Evolutionary conservation across 768 basidiomycete genomes (phyloP).

Genomic region (Pulveroboletus frians): DNA sequence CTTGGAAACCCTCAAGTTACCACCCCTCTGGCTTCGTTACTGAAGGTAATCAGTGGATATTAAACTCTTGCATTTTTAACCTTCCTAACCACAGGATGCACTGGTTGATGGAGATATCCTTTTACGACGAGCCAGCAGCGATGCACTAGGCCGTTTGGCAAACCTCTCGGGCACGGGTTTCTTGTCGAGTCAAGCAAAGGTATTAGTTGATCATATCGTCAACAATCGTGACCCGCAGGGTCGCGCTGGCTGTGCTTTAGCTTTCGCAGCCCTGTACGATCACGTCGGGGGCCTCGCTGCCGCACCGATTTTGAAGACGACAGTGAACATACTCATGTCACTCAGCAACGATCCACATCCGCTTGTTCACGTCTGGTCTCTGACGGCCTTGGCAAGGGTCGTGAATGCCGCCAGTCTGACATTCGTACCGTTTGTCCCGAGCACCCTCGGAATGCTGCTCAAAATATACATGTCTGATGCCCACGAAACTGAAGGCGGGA

Average conservation of each 20-base stretch:
- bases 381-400: slow-evolving; percentile 79
- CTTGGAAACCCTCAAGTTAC: slow-evolving; percentile 65
- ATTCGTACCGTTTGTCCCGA: slow-evolving; percentile 83
- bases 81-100: slow-evolving; percentile 48
- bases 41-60: slow-evolving; percentile 57
- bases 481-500: slow-evolving; percentile 91
- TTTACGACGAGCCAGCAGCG: slow-evolving; percentile 75
- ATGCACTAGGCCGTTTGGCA: slow-evolving; percentile 83
- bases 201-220: slow-evolving; percentile 88
- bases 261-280: slow-evolving; percentile 87
- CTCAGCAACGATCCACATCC: slow-evolving; percentile 95
- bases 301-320: slow-evolving; percentile 90
- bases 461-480: slow-evolving; percentile 86
- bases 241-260: slow-evolving; percentile 88
- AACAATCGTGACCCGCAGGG: slow-evolving; percentile 89
- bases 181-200: slow-evolving; percentile 82
- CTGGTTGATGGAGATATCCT: slow-evolving; percentile 76
- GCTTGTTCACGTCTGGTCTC: slow-evolving; percentile 90
- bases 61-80: slow-evolving; percentile 9
- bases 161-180: slow-evolving; percentile 79
- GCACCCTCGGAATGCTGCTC: slow-evolving; percentile 84
- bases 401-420: slow-evolving; percentile 89
- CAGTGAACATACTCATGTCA: slow-evolving; percentile 92
- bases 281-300: slow-evolving; percentile 94
- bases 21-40: slow-evolving; percentile 55